These are phyloP conservation scores for Beauveria scarabaeidicola DNA, from an alignment of 2,329 filamentous ascomycete species.

Conservation along the genomic window DNA sequence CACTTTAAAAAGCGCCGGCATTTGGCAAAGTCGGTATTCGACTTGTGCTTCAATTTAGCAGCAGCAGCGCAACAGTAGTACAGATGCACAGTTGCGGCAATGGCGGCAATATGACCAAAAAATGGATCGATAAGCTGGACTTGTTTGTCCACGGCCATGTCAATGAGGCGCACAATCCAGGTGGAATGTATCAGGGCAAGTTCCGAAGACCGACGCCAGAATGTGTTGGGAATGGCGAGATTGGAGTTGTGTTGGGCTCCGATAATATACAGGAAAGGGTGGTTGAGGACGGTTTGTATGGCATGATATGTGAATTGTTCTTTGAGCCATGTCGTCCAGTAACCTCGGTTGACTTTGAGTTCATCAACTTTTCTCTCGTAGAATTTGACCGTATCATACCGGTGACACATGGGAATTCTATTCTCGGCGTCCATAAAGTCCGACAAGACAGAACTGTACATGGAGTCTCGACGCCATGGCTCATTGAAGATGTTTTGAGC, in stretches of 20 bases:
- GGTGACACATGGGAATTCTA: conserved; percentile 39
- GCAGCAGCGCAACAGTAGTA: conserved; percentile 46
- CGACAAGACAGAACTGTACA: conserved; percentile 40
- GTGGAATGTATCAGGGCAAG: conserved; percentile 42
- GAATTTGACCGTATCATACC: conserved; percentile 44
- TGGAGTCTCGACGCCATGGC: conserved; percentile 43
- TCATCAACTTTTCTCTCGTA: conserved; percentile 40
- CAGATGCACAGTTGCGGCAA: conserved; percentile 44
- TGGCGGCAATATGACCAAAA: conserved; percentile 41
- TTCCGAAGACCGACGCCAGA: conserved; percentile 44
- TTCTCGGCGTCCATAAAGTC: conserved; percentile 44
- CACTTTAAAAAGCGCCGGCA: conserved; percentile 40
- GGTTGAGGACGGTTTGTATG: conserved; percentile 42
- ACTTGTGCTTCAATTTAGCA: conserved; percentile 39
- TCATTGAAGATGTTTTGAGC: conserved; percentile 38
- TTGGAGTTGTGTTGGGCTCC: conserved; percentile 44
- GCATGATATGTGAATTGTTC: conserved; percentile 45
- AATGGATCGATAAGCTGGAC: conserved; percentile 41
- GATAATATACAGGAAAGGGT: conserved; percentile 45
- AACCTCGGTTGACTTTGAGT: conserved; percentile 34
- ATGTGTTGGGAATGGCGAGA: conserved; percentile 43
- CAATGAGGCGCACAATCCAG: conserved; percentile 46
- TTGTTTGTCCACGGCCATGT: conserved; percentile 44
- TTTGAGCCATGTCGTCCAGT: conserved; percentile 45
- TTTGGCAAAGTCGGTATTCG: conserved; percentile 42